phyloP scores from a whole-genome alignment of 768 basidiomycete genomes.

The Goffeauzyma gilvescens region DNA sequence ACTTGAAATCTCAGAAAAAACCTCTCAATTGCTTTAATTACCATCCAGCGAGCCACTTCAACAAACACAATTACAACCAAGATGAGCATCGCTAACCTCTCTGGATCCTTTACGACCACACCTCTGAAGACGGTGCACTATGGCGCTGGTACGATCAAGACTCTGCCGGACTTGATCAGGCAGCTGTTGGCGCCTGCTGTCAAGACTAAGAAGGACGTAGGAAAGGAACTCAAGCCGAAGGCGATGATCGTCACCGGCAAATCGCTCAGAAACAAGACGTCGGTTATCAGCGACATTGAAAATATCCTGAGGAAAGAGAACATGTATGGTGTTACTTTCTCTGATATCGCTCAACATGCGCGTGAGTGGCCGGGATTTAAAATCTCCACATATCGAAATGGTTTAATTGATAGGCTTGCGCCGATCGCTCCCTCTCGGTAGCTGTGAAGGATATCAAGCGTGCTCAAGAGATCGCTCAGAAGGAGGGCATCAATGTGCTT shows the following conservation, averaged over 20 bases:
- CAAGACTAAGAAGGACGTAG: neutral
- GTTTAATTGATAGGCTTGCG: slow-evolving; percentile 48
- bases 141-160: slow-evolving; percentile 48
- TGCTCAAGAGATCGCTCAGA: slow-evolving; percentile 7
- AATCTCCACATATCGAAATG: too few species aligned
- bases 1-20: too few species aligned
- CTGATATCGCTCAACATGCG: slow-evolving; percentile 14
- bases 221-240: slow-evolving; percentile 28
- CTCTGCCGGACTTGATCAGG: slow-evolving; percentile 48
- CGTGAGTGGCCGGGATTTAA: slow-evolving; percentile 10
- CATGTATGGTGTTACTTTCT: slow-evolving; percentile 52
- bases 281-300: slow-evolving; percentile 43
- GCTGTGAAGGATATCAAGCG: slow-evolving; percentile 12
- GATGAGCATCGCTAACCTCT: too few species aligned
- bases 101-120: slow-evolving; percentile 52
- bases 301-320: slow-evolving; percentile 40
- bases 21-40: too few species aligned
- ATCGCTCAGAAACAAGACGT: slow-evolving; percentile 51
- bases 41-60: too few species aligned
- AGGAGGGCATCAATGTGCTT: slow-evolving; percentile 45
- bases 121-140: slow-evolving; percentile 52
- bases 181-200: slow-evolving; percentile 37
- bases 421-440: slow-evolving; percentile 49
- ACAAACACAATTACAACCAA: too few species aligned
- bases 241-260: slow-evolving; percentile 56